Evolutionary conservation across 768 basidiomycete genomes (phyloP), one percentile per base, ranked within the genome.

Genomic region (Fibroporia radiculosa): DNA sequence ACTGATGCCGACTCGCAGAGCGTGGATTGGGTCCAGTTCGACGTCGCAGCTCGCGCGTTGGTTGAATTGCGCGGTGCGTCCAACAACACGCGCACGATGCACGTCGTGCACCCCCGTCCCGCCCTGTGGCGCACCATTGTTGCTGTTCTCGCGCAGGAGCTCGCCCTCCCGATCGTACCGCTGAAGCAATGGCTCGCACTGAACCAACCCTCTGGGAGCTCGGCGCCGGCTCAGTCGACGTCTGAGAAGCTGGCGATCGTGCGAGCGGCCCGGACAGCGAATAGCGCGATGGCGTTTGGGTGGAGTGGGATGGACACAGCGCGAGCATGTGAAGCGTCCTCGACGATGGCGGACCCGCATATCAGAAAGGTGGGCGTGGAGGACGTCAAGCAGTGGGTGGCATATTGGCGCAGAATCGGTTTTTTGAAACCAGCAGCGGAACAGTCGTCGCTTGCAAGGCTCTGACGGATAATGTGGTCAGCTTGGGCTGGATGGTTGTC

Each of bases 21-120:
- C 3, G 55, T 69, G 13, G 68, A 69, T 0, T 72, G 70, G 72
- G 34, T 75, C 4, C 69, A 72, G 0, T 62, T 65, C 44, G 62
- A 74, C 50, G 55, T 62, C 3, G 70, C 65, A 0, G 65, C 69
- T 0, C 13, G 57, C 23, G 59, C 62, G 0, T 53, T 72, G 6
- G 28, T 67, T 13, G 56, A 60, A 61, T 59, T 58, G 10, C 41
- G 26, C n/a, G 16, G 24, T n/a, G 28, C 28, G 3, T 55, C 62
- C 34, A 16, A 38, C 1, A 43, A 48, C 22, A 48, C 54, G 23
- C 45, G 19, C 24, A 47, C 56, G 4, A 47, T 70, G 47, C 66
- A 73, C 48, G 46, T 74, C 3, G 56, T 67, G 0, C 68, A 72
- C 48, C 72, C 73, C 10, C 48, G 56, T 4, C 62, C 66, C 4